Conservation (phyloP, 2,329 filamentous ascomycete genomes). For the Trichoderma hamatum region DNA sequence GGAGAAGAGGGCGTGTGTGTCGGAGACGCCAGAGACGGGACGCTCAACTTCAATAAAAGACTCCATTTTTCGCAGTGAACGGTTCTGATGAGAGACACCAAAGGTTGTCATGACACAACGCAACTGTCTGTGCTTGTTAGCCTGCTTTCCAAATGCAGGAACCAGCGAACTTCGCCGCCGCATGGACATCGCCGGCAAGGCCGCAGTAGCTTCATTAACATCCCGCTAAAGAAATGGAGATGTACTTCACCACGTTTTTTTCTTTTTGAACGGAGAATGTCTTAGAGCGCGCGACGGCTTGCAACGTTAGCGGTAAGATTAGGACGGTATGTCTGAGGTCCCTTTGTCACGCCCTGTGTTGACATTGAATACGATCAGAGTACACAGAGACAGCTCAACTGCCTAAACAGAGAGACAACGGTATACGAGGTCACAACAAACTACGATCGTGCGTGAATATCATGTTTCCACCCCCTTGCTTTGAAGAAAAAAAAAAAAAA, state of each 20-base stretch:
- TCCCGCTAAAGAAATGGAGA: slow-evolving; percentile 23
- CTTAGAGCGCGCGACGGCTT: neutral
- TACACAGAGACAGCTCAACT: neutral
- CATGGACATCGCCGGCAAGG: slow-evolving; percentile 29
- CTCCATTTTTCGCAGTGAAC: neutral
- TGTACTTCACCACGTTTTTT: slow-evolving; percentile 14
- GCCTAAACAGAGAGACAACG: neutral
- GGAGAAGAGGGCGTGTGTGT: slow-evolving; percentile 6
- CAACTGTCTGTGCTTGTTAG: slow-evolving; percentile 19
- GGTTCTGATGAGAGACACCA: neutral
- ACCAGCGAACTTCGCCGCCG: slow-evolving; percentile 38
- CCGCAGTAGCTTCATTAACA: slow-evolving; percentile 30
- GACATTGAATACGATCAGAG: neutral
- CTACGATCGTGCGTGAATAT: neutral
- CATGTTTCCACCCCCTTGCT: neutral
- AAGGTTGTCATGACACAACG: slow-evolving; percentile 11
- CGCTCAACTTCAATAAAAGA: neutral
- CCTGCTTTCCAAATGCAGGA: slow-evolving; percentile 39
- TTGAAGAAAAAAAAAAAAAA: neutral
- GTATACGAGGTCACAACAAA: neutral
- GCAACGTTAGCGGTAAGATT: neutral
- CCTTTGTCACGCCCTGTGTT: neutral
- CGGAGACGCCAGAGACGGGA: slow-evolving; percentile 1
- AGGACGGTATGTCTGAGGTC: neutral
- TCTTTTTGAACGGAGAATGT: neutral